phyloP scores from a whole-genome alignment of 129 eudicot species.

The Pulicaria dysenterica region DNA sequence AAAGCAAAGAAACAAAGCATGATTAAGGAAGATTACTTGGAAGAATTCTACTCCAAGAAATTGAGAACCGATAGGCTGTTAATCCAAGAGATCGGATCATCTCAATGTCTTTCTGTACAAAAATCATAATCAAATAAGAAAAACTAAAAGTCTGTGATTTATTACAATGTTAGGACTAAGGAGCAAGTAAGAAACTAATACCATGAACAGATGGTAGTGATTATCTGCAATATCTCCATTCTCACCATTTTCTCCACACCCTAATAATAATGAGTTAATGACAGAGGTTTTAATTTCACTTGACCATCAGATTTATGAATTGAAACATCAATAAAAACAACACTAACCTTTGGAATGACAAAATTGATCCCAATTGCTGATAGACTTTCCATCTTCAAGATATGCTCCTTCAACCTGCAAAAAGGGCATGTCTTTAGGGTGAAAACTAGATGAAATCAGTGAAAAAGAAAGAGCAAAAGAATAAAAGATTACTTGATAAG shows the following conservation, averaged over 20 bases:
- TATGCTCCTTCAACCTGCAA: constrained; percentile 82
- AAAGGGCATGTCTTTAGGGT: neutral
- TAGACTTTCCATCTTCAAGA: constrained; percentile 81
- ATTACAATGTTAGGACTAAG: neutral
- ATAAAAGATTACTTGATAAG: constrained; percentile 62
- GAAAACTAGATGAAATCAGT: neutral
- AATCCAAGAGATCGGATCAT: constrained; percentile 73
- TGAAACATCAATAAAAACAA: neutral
- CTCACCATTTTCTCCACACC: constrained; percentile 45
- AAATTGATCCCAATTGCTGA: constrained; percentile 75
- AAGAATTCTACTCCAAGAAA: constrained; percentile 86
- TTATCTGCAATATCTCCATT: constrained; percentile 78
- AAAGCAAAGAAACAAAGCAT: neutral
- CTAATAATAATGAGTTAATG: constrained; percentile 34
- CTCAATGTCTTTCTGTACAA: constrained; percentile 79
- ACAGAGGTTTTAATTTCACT: neutral
- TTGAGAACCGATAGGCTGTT: constrained; percentile 69
- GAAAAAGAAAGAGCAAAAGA: constrained; percentile 4
- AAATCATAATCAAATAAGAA: constrained; percentile 4
- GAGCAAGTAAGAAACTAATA: constrained; percentile 28
- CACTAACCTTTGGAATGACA: constrained; percentile 32
- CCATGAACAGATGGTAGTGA: constrained; percentile 84
- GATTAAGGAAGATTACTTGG: constrained; percentile 54
- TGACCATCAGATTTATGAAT: neutral
- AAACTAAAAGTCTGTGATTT: neutral